These are phyloP conservation scores for Hibiscus trionum DNA, from an alignment of 345 rosid species.

Conservation along the genomic window DNA sequence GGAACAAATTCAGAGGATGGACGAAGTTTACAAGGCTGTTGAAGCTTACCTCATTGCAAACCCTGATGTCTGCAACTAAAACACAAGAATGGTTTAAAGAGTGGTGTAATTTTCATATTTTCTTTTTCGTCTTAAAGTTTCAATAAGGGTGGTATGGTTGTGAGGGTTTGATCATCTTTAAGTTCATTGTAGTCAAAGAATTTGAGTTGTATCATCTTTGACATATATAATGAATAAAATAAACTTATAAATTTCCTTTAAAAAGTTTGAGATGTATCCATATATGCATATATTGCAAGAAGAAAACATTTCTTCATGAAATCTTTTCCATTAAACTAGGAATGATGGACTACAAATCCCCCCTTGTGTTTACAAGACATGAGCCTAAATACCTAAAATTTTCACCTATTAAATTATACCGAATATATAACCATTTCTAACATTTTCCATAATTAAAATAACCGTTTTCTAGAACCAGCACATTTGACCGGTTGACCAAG, in stretches of 20 bases:
- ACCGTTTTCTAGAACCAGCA: too few relatives aligned
- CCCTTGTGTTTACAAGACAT: too few relatives aligned
- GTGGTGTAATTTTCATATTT: background rate
- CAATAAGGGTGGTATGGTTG: background rate
- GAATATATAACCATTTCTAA: too few relatives aligned
- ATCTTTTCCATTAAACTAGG: too few relatives aligned
- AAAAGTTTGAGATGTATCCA: too few relatives aligned
- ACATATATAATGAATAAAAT: background rate
- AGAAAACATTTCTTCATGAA: too few relatives aligned
- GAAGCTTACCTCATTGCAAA: slow-evolving; percentile 22
- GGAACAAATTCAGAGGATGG: slow-evolving; percentile 14
- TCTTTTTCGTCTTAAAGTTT: background rate
- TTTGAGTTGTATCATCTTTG: background rate
- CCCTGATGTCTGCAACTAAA: background rate
- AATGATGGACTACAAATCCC: too few relatives aligned
- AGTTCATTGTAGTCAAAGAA: background rate
- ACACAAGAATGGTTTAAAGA: background rate
- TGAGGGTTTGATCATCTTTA: background rate
- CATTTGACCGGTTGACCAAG: too few relatives aligned
- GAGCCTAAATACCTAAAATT: too few relatives aligned
- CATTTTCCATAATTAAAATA: too few relatives aligned
- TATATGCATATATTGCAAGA: too few relatives aligned
- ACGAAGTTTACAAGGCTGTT: slow-evolving; percentile 23
- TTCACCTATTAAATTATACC: too few relatives aligned
- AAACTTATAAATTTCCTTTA: background rate